A percentile compares a stretch with the other conserved stretches of the same genome.
Evolutionary conservation across 2,329 filamentous ascomycete species (phyloP).

Genomic region (Pseudogymnoascus sp.): DNA sequence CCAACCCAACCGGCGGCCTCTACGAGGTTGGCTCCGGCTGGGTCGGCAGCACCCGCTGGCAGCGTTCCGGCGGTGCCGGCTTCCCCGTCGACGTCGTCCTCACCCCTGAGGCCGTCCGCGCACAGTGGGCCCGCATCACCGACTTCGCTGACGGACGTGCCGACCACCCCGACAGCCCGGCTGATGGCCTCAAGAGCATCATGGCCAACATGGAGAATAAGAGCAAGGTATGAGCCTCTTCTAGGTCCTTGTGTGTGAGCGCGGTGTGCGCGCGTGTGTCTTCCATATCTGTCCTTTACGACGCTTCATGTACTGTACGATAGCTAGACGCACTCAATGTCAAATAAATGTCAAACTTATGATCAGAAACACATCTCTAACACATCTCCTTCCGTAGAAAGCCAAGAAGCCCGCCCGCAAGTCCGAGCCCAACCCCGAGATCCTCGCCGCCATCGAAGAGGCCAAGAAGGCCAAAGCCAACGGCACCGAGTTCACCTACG

Average conservation of each 20-base stretch:
- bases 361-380: constrained; percentile 4
- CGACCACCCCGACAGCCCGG: constrained; percentile 73
- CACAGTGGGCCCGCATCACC: constrained; percentile 69
- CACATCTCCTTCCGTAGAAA: constrained; percentile 21
- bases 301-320: constrained; percentile 7
- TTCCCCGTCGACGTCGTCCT: constrained; percentile 82
- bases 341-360: constrained; percentile 8
- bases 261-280: background rate
- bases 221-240: constrained; percentile 49
- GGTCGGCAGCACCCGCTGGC: constrained; percentile 88
- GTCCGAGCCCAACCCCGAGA: constrained; percentile 43
- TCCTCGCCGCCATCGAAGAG: constrained; percentile 66
- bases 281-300: background rate
- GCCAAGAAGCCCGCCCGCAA: constrained; percentile 10
- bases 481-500: constrained; percentile 72
- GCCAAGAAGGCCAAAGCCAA: constrained; percentile 64
- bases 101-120: constrained; percentile 74
- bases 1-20: constrained; percentile 75
- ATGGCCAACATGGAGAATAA: constrained; percentile 80
- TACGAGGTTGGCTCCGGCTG: constrained; percentile 96
- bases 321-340: constrained; percentile 5
- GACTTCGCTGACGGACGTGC: constrained; percentile 83
- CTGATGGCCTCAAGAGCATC: constrained; percentile 70
- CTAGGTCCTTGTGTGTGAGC: constrained; percentile 4
- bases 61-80: constrained; percentile 78